These are phyloP conservation scores for Astrothelium subdiscretum DNA, from an alignment of 495 filamentous ascomycete species.

Conservation along the genomic window DNA sequence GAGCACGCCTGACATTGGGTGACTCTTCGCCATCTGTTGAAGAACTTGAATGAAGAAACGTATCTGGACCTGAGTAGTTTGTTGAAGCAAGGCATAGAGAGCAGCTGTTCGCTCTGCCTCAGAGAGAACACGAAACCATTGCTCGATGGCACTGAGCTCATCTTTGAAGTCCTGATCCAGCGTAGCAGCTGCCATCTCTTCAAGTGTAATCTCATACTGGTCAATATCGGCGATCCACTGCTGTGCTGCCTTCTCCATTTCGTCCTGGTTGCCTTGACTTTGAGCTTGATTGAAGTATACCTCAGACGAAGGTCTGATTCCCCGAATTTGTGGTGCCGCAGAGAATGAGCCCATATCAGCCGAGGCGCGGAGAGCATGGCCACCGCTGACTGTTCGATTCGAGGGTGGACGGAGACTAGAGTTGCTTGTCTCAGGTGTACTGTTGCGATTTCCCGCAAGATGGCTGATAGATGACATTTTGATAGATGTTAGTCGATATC, in stretches of 20 bases:
- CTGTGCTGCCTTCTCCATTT: conserved; percentile 87
- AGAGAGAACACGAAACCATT: conserved; percentile 96
- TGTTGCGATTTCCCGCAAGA: conserved; percentile 77
- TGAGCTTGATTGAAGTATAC: conserved; percentile 71
- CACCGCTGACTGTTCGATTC: conserved; percentile 60
- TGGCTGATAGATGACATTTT: conserved; percentile 54
- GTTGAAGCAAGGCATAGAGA: conserved; percentile 87
- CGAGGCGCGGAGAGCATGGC: conserved; percentile 84
- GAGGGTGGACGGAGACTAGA: conserved; percentile 86
- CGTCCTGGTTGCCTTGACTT: conserved; percentile 58
- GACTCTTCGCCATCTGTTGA: conserved; percentile 95
- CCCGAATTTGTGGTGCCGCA: conserved; percentile 58
- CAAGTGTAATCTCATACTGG: conserved; percentile 91
- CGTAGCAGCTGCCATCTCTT: conserved; percentile 97
- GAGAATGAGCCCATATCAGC: conserved; percentile 91
- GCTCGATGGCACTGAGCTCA: conserved; percentile 95
- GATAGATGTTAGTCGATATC: neutral
- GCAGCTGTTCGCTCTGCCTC: conserved; percentile 94
- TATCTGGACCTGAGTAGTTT: conserved; percentile 97
- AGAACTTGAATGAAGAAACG: conserved; percentile 98
- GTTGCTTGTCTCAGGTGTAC: conserved; percentile 74
- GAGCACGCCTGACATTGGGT: conserved; percentile 92
- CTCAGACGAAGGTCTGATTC: conserved; percentile 87
- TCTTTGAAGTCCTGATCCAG: conserved; percentile 99
- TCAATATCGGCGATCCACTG: conserved; percentile 99